A percentile compares a stretch with the other conserved stretches of the same genome.
Evolutionary conservation across 768 basidiomycete genomes (phyloP).

Genomic region (Collybiopsis luxurians): DNA sequence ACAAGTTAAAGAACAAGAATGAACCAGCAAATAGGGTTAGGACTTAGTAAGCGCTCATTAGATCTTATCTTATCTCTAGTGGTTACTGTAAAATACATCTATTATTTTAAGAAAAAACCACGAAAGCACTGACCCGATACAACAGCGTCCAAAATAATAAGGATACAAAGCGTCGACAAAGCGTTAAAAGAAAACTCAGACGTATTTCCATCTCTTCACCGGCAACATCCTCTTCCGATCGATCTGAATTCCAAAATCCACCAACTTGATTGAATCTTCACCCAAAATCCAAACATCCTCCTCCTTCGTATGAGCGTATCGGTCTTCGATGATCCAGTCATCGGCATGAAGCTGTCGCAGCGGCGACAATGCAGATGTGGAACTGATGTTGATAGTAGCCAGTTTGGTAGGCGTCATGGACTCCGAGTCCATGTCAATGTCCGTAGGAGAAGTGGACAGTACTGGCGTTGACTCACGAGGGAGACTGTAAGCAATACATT

Average conservation of each 20-base stretch:
- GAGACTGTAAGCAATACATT: not conserved
- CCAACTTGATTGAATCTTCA: not conserved
- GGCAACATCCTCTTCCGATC: not conserved
- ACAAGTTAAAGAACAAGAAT: too few species aligned
- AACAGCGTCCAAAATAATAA: not conserved
- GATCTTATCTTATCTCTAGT: too few species aligned
- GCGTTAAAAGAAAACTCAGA: not conserved
- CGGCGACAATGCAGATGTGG: not conserved
- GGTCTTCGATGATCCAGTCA: not conserved
- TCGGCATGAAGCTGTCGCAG: not conserved
- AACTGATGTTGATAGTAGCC: not conserved
- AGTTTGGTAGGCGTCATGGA: too few species aligned
- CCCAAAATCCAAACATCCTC: constrained; percentile 1
- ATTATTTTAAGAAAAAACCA: too few species aligned
- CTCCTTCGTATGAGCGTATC: not conserved
- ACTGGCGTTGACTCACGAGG: not conserved
- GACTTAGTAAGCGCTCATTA: too few species aligned
- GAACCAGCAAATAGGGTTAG: too few species aligned
- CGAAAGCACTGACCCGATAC: too few species aligned
- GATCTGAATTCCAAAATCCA: not conserved
- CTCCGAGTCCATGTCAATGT: not conserved
- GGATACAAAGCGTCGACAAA: not conserved
- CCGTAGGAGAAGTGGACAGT: not conserved
- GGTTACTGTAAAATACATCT: too few species aligned
- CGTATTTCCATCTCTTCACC: constrained; percentile 2